phyloP scores from a whole-genome alignment of 1,284 basidiomycete species.

The Neolentinus lepideus region DNA sequence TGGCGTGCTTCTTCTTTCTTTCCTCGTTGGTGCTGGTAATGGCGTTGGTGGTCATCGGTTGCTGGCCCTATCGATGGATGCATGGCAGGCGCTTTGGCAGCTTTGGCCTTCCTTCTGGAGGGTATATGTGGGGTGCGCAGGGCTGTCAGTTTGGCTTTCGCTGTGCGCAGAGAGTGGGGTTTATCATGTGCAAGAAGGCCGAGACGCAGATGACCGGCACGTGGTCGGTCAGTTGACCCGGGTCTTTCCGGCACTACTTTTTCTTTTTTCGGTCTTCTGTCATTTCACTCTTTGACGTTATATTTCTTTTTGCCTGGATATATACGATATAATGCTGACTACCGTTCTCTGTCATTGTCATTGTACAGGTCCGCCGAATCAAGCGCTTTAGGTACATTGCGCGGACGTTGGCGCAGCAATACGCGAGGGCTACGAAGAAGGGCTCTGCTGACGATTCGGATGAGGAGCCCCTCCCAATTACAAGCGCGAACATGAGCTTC shows the following conservation, averaged over 20 bases:
- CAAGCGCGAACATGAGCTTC: conserved; percentile 16
- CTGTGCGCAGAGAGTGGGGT: not conserved
- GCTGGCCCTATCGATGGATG: not conserved
- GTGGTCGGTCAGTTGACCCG: not conserved
- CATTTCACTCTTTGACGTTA: conserved; percentile 8
- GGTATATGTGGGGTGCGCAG: not conserved
- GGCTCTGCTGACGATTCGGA: not conserved
- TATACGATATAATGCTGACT: not conserved
- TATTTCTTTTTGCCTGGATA: conserved; percentile 8
- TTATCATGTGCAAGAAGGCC: not conserved
- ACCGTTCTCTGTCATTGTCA: not conserved
- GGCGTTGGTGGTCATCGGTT: not conserved
- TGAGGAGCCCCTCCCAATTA: not conserved
- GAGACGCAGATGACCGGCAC: not conserved
- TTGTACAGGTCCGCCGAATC: conserved; percentile 27
- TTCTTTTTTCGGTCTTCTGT: conserved; percentile 2
- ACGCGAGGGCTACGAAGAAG: not conserved
- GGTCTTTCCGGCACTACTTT: not conserved
- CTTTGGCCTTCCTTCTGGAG: not conserved
- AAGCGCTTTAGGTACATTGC: conserved; percentile 15
- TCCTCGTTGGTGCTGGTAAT: not conserved
- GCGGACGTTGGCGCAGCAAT: not conserved
- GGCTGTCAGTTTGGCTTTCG: not conserved
- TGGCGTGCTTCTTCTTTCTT: not conserved
- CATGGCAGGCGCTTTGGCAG: not conserved